phyloP scores from a whole-genome alignment of 192 early-diverging fungal genomes.

The Coemansia furcata region DNA sequence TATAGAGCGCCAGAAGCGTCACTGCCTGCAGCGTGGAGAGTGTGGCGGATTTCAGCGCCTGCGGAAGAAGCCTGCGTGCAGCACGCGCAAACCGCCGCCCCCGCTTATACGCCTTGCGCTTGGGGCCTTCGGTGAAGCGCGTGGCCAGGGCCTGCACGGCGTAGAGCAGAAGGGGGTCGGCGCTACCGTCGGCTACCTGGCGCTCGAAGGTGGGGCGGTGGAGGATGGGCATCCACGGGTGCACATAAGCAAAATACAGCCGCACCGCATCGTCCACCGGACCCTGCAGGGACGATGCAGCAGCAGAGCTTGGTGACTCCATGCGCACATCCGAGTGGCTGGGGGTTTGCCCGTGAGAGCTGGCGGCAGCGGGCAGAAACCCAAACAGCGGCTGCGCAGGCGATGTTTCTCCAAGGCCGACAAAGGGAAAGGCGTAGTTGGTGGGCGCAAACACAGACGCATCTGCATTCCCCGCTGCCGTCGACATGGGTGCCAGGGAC shows the following conservation, averaged over 20 bases:
- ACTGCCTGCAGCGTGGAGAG: conserved; percentile 46
- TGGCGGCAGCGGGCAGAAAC: background rate
- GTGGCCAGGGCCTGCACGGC: conserved; percentile 40
- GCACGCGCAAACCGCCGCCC: conserved; percentile 33
- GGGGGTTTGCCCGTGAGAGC: background rate
- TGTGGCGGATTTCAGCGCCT: conserved; percentile 2
- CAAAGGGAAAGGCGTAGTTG: conserved; percentile 47
- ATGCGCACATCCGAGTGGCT: background rate
- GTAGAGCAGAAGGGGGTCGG: conserved; percentile 40
- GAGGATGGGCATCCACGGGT: conserved; percentile 51
- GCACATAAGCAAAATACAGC: conserved; percentile 45
- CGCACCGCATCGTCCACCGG: conserved; percentile 33
- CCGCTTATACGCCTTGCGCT: conserved; percentile 20
- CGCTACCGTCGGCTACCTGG: conserved; percentile 27
- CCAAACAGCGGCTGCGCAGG: background rate
- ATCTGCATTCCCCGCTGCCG: background rate
- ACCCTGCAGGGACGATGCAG: background rate
- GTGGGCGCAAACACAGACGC: conserved; percentile 17
- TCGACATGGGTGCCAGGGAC: background rate
- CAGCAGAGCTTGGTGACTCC: background rate
- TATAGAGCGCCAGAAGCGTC: conserved; percentile 33
- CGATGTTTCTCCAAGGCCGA: background rate
- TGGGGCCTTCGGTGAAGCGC: conserved; percentile 3
- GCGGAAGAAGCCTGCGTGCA: conserved; percentile 25
- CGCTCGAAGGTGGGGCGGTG: conserved; percentile 49